Evolutionary conservation across 2,329 filamentous ascomycete species (phyloP).

Genomic region (Colletotrichum falcatum): DNA sequence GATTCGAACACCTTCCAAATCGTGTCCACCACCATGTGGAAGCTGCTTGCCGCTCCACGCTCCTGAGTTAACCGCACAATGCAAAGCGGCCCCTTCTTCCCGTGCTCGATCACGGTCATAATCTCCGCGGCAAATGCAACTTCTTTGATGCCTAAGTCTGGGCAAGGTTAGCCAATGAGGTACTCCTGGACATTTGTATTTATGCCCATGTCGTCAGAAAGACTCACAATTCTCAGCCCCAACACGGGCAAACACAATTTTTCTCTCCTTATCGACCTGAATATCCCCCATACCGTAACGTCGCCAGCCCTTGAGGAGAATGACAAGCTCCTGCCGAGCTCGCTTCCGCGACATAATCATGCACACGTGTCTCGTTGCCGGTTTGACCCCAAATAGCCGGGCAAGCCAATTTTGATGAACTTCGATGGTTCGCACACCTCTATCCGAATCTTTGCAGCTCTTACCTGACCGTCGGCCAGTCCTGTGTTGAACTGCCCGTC

Average conservation of each 20-base stretch:
- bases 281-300: conserved; percentile 85
- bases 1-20: conserved; percentile 76
- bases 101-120: conserved; percentile 90
- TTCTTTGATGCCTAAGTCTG: conserved; percentile 84
- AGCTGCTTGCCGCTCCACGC: conserved; percentile 90
- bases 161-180: conserved; percentile 38
- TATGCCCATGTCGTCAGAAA: no score
- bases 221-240: conserved; percentile 81
- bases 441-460: conserved; percentile 52
- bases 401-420: conserved; percentile 88
- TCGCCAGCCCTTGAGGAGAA: conserved; percentile 82
- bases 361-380: conserved; percentile 80
- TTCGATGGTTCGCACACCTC: conserved; percentile 66
- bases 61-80: conserved; percentile 90
- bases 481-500: conserved; percentile 42
- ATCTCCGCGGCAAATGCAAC: conserved; percentile 91
- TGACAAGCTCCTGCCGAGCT: conserved; percentile 81
- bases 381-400: conserved; percentile 89
- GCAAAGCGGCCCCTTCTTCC: conserved; percentile 79
- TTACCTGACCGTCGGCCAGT: conserved; percentile 42
- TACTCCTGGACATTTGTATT: neutral
- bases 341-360: conserved; percentile 76
- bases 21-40: conserved; percentile 84
- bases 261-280: conserved; percentile 81
- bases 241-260: conserved; percentile 83